Evolutionary conservation across 2,329 filamentous ascomycete genomes (phyloP).

Genomic region (Ophiocordyceps camponoti-saundersi): DNA sequence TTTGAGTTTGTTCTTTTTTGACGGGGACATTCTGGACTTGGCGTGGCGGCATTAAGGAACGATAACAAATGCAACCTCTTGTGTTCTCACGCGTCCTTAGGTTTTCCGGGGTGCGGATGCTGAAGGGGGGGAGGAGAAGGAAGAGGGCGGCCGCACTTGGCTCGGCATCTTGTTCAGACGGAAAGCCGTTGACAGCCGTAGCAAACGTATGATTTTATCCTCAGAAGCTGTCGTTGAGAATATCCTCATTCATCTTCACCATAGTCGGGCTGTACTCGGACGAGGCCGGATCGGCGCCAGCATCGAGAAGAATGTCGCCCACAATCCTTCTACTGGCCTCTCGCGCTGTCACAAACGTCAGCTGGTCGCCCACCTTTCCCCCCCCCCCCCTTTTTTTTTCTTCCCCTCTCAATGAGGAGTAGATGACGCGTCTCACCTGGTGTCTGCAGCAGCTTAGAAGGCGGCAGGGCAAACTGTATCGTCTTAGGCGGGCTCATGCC

Average conservation of each 20-base stretch:
- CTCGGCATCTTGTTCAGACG: neutral
- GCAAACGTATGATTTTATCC: neutral
- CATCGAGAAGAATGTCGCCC: slow-evolving; percentile 61
- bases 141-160: neutral
- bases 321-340: slow-evolving; percentile 72
- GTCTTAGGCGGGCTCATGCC: slow-evolving; percentile 88
- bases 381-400: too few species aligned
- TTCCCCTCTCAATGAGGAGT: neutral
- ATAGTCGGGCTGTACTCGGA: slow-evolving; percentile 46
- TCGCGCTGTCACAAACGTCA: slow-evolving; percentile 33
- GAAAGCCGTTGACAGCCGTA: neutral
- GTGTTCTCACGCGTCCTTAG: too few species aligned
- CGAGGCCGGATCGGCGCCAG: slow-evolving; percentile 42
- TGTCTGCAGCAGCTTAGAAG: slow-evolving; percentile 62
- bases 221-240: slow-evolving; percentile 46
- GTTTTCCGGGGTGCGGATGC: too few species aligned
- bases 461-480: slow-evolving; percentile 69
- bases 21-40: neutral
- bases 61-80: too few species aligned
- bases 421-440: slow-evolving; percentile 36
- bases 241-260: slow-evolving; percentile 46
- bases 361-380: neutral
- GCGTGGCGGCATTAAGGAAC: neutral
- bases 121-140: too few species aligned
- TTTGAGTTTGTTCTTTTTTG: neutral